Conservation (phyloP, 2,329 filamentous ascomycete genomes). For the Nannizziopsis barbatae region DNA sequence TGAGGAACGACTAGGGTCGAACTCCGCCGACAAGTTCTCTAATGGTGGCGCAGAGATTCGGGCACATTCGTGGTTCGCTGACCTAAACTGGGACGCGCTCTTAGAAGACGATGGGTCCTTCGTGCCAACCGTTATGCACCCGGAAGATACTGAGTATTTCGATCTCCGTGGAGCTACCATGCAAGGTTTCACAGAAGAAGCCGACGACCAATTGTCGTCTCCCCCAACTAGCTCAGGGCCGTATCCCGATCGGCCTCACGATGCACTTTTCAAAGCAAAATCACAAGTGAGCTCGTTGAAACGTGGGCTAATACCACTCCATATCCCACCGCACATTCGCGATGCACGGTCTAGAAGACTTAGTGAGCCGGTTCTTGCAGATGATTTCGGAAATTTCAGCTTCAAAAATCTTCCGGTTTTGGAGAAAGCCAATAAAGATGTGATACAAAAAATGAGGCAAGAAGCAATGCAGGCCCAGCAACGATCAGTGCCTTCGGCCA, state of each 20-base stretch:
- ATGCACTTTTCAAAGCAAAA: slow-evolving; percentile 80
- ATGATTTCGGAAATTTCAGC: slow-evolving; percentile 92
- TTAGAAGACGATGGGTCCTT: slow-evolving; percentile 96
- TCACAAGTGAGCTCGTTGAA: slow-evolving; percentile 81
- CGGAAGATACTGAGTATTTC: slow-evolving; percentile 97
- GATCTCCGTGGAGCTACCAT: slow-evolving; percentile 83
- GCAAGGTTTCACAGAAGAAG: slow-evolving; percentile 84
- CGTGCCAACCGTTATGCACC: slow-evolving; percentile 81
- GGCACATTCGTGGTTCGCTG: slow-evolving; percentile 76
- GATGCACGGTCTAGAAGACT: slow-evolving; percentile 78
- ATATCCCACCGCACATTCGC: slow-evolving; percentile 91
- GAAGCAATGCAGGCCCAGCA: slow-evolving; percentile 68
- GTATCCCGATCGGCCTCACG: slow-evolving; percentile 82
- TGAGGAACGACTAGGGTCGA: slow-evolving; percentile 69
- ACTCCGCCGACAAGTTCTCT: slow-evolving; percentile 67
- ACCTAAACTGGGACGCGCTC: slow-evolving; percentile 77
- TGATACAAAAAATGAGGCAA: slow-evolving; percentile 88
- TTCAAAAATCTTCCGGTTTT: slow-evolving; percentile 96
- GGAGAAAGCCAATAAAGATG: slow-evolving; percentile 97
- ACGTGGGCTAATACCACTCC: slow-evolving; percentile 82
- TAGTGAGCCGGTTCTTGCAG: slow-evolving; percentile 75
- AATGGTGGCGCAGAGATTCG: slow-evolving; percentile 88
- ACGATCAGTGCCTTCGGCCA: slow-evolving; percentile 34
- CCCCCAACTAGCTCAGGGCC: slow-evolving; percentile 58
- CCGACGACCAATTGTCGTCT: slow-evolving; percentile 77